phyloP scores from a whole-genome alignment of 805 yeast species.

The Soucietia sequanensis region DNA sequence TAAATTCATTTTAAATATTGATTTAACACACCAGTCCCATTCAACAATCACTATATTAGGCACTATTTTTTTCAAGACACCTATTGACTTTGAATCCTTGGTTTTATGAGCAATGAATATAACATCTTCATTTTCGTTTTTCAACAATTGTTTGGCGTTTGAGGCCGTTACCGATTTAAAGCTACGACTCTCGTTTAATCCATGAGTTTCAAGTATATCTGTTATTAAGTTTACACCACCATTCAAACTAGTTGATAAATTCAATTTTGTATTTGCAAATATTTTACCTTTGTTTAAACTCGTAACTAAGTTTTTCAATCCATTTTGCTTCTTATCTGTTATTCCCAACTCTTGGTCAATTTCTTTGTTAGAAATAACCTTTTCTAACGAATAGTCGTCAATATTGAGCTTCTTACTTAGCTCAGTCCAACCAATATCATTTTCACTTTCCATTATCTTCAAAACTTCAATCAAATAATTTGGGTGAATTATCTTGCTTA shows the following conservation, averaged over 20 bases:
- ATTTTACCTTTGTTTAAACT: conserved; percentile 29
- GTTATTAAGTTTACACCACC: conserved; percentile 60
- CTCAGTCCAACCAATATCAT: conserved; percentile 10
- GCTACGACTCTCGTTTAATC: conserved; percentile 33
- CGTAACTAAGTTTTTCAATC: conserved; percentile 7
- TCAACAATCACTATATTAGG: conserved; percentile 37
- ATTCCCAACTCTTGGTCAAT: conserved; percentile 29
- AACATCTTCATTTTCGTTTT: conserved; percentile 12
- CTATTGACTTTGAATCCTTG: conserved; percentile 34
- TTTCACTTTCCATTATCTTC: conserved; percentile 5
- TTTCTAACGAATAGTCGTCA: conserved; percentile 35
- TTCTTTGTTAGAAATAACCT: conserved; percentile 25
- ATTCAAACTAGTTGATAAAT: conserved; percentile 54
- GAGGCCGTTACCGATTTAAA: conserved; percentile 11
- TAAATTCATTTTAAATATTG: conserved; percentile 49
- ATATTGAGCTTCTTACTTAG: conserved; percentile 20
- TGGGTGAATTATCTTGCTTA: conserved; percentile 55
- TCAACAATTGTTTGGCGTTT: conserved; percentile 15
- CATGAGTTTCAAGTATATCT: conserved; percentile 61
- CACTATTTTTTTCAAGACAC: conserved; percentile 14
- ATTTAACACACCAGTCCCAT: conserved; percentile 64
- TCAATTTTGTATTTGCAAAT: conserved; percentile 50
- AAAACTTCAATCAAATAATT: conserved; percentile 49
- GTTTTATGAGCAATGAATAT: conserved; percentile 31
- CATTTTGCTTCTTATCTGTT: conserved; percentile 15